Conservation (phyloP, 2,329 filamentous ascomycete genomes). For the Rutstroemia sp. region DNA sequence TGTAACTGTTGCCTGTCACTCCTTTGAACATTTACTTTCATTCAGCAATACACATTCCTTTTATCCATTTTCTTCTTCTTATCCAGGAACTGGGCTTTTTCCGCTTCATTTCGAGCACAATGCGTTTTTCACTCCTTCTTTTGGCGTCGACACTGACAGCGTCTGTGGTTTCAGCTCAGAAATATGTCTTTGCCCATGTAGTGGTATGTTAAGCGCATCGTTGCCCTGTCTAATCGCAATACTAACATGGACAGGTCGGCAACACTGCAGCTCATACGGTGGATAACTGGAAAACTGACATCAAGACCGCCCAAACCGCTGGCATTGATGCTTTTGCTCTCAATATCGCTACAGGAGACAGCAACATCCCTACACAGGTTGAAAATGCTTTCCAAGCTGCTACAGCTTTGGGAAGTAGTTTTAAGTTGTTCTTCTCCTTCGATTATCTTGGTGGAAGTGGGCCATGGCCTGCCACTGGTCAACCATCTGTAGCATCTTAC, state of each 20-base stretch:
- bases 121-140: conserved; percentile 9
- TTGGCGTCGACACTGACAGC: conserved; percentile 8
- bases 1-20: not conserved
- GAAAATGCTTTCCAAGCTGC: conserved; percentile 31
- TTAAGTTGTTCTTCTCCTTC: conserved; percentile 30
- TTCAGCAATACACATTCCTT: conserved; percentile 7
- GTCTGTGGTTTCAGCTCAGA: conserved; percentile 13
- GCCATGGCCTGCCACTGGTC: conserved; percentile 23
- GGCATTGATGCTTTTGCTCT: conserved; percentile 34
- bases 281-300: conserved; percentile 29
- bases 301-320: conserved; percentile 28
- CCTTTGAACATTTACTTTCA: not conserved
- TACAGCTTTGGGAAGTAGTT: conserved; percentile 16
- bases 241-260: conserved; percentile 12
- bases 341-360: conserved; percentile 28
- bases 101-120: not conserved
- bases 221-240: no score
- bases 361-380: conserved; percentile 30
- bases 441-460: conserved; percentile 28
- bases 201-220: conserved; percentile 14
- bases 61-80: not conserved
- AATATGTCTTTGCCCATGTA: conserved; percentile 27
- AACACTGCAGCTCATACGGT: conserved; percentile 28
- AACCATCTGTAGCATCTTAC: conserved; percentile 21
- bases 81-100: not conserved